These are phyloP conservation scores for Sporothrix inflata DNA, from an alignment of 2,329 filamentous ascomycete species.

Conservation along the genomic window DNA sequence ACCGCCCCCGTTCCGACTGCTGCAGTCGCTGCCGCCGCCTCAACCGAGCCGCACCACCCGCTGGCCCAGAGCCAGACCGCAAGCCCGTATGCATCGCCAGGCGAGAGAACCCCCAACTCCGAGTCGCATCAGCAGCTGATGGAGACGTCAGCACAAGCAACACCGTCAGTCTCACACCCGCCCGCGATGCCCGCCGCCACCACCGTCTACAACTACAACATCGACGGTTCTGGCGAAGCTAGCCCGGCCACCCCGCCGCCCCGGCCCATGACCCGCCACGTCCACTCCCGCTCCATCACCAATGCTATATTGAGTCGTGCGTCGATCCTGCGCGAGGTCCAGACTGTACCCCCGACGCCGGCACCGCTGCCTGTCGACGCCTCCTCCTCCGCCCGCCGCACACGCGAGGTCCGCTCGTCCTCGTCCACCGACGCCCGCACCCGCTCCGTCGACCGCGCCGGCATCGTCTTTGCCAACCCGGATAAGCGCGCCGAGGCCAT, in stretches of 20 bases:
- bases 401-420: conserved; percentile 44
- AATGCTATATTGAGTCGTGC: conserved; percentile 52
- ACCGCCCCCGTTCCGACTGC: conserved; percentile 33
- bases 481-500: conserved; percentile 68
- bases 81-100: conserved; percentile 60
- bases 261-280: conserved; percentile 44
- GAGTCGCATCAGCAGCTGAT: conserved; percentile 32
- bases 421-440: conserved; percentile 54
- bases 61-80: conserved; percentile 74
- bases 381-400: not conserved
- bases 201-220: conserved; percentile 18
- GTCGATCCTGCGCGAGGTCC: conserved; percentile 41
- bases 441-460: conserved; percentile 65
- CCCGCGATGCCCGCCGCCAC: conserved; percentile 31
- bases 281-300: conserved; percentile 49
- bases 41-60: conserved; percentile 61
- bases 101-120: conserved; percentile 38
- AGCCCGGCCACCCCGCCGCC: conserved; percentile 12
- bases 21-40: conserved; percentile 38
- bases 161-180: not conserved
- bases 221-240: conserved; percentile 32
- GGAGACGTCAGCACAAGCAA: conserved; percentile 6
- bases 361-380: conserved; percentile 39
- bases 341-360: conserved; percentile 46
- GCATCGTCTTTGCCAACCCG: conserved; percentile 55